phyloP scores from a whole-genome alignment of 257 asterid species.

The Solanum raphanifolium region DNA sequence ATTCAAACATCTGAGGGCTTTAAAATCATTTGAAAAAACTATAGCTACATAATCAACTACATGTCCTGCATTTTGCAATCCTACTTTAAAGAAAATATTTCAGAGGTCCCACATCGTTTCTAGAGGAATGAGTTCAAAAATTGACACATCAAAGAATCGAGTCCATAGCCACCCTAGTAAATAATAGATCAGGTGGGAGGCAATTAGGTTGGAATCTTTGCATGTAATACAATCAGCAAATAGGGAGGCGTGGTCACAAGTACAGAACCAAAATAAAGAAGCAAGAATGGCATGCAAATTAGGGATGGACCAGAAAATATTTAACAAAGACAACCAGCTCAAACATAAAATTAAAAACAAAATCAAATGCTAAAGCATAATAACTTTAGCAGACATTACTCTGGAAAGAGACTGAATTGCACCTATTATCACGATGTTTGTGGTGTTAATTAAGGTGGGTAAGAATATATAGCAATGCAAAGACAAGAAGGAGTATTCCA shows the following conservation, averaged over 20 bases:
- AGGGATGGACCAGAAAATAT: background rate
- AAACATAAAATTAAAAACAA: background rate
- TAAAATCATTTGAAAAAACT: background rate
- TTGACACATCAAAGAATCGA: background rate
- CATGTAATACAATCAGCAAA: background rate
- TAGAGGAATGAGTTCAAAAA: background rate
- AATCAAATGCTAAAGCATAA: background rate
- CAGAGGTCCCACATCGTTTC: background rate
- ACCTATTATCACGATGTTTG: background rate
- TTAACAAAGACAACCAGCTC: background rate
- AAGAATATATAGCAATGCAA: background rate
- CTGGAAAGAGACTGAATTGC: background rate
- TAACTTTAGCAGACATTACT: background rate
- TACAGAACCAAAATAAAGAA: background rate
- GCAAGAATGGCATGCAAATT: background rate
- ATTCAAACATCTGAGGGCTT: background rate
- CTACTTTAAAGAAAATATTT: background rate
- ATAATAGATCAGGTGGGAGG: background rate
- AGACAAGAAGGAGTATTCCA: slow-evolving; percentile 3
- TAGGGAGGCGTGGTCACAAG: background rate
- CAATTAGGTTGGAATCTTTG: background rate
- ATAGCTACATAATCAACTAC: background rate
- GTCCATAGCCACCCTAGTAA: background rate
- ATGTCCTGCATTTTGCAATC: background rate
- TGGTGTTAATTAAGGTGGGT: background rate